phyloP scores from a whole-genome alignment of 306 rosid species.

The Nissolia schottii region DNA sequence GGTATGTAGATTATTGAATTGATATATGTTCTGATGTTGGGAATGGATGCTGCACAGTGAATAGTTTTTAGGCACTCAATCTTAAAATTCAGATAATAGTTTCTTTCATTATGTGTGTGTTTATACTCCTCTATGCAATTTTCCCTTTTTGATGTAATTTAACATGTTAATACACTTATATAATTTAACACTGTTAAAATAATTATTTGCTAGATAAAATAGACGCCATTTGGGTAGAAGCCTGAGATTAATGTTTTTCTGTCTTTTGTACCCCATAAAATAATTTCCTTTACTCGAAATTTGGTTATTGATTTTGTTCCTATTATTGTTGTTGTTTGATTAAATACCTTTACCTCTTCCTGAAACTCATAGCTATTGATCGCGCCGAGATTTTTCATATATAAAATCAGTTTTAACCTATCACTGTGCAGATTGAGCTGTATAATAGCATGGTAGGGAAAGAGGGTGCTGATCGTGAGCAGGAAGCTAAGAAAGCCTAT shows the following conservation, averaged over 20 bases:
- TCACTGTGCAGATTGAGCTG: constrained; percentile 33
- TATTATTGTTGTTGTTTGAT: not conserved
- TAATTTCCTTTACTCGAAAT: not conserved
- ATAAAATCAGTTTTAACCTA: constrained; percentile 15
- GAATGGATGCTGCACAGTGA: not conserved
- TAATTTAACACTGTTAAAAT: constrained; percentile 1
- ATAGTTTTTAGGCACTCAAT: not conserved
- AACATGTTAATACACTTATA: not conserved
- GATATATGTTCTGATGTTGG: not conserved
- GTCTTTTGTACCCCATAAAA: not conserved
- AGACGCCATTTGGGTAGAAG: not conserved
- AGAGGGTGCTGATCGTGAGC: constrained; percentile 40
- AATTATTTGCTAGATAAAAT: not conserved
- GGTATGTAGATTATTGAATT: constrained; percentile 37
- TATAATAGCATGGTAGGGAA: constrained; percentile 50
- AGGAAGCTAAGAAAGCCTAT: constrained; percentile 36
- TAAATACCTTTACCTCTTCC: not conserved
- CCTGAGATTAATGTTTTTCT: not conserved
- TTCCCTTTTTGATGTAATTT: not conserved
- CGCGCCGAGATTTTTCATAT: not conserved
- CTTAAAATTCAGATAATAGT: not conserved
- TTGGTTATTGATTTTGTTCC: not conserved
- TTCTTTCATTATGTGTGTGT: not conserved
- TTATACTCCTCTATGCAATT: not conserved
- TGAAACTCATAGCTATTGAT: not conserved